Evolutionary conservation across 2,329 filamentous ascomycete species (phyloP).

Genomic region (Fusarium napiforme): DNA sequence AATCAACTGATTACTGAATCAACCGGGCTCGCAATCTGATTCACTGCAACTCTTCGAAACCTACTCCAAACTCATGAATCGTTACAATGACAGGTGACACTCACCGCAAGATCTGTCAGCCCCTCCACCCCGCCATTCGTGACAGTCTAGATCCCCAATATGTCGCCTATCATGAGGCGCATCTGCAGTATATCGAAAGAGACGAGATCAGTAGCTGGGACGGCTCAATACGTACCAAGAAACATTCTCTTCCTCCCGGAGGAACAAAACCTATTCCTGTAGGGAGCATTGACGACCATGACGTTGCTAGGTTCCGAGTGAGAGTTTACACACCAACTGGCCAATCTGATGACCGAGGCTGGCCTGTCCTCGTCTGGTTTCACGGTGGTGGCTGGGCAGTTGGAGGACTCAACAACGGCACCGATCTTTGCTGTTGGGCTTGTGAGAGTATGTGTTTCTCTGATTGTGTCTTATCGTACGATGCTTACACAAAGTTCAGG

Average conservation of each 20-base stretch:
- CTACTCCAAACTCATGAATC: background rate
- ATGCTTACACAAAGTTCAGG: constrained; percentile 21
- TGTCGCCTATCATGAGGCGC: constrained; percentile 51
- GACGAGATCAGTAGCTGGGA: constrained; percentile 51
- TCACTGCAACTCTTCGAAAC: constrained; percentile 1
- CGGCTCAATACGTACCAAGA: constrained; percentile 41
- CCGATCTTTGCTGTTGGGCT: constrained; percentile 48
- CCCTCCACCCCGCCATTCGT: constrained; percentile 49
- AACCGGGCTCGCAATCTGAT: background rate
- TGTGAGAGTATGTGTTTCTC: constrained; percentile 42
- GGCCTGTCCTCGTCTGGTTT: constrained; percentile 54
- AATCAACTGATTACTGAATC: background rate
- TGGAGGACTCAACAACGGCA: constrained; percentile 49
- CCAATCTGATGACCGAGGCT: constrained; percentile 41
- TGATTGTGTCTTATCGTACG: background rate
- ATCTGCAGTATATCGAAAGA: constrained; percentile 51
- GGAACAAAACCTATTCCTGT: constrained; percentile 43
- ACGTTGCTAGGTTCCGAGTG: constrained; percentile 44
- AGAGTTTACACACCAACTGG: constrained; percentile 49
- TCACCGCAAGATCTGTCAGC: constrained; percentile 44
- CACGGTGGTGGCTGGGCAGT: constrained; percentile 55
- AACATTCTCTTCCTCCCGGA: constrained; percentile 42
- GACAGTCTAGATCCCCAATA: constrained; percentile 52
- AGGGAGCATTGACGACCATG: constrained; percentile 43
- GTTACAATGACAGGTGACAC: constrained; percentile 5